Evolutionary conservation across 2,329 filamentous ascomycete species (phyloP), one percentile per base, ranked within the genome.

Genomic region (Diaporthe sp.): DNA sequence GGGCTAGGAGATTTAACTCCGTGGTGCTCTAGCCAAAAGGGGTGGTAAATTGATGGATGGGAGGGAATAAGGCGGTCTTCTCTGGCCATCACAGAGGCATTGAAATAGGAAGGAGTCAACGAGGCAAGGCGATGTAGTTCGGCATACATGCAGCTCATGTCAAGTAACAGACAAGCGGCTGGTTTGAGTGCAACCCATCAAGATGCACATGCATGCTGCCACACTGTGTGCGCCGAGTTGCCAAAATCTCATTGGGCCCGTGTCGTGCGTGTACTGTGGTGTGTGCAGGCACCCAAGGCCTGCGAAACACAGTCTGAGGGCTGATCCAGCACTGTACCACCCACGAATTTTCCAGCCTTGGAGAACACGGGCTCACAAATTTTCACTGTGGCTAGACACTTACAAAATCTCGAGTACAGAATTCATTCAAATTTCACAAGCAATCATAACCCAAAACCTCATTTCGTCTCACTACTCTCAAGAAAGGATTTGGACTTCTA

Each of bases 321-420:
- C 30, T 22, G 22, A 39, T 10, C 19, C 5, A 4, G 12, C 63
- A 68, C 63, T 3, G 63, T 68, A 35, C n/a, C n/a, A 1, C n/a
- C 15, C 5, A 35, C 3, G 22, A 27, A 66, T 27, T 68, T 63
- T 53, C 27, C 30, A 39, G n/a, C 32, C 47, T 53, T 37, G 22
- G n/a, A 22, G 6, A 68, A 39, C 32, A 53, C 61, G 47, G 30
- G 63, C 32, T 68, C 63, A 39, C 32, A 68, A 68, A 68, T 68
- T 68, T 68, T 68, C 63, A 68, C 63, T 51, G 47, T 53, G 32
- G 63, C n/a, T 37, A 39, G 44, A 53, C 15, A 68, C 47, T 68
- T 68, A 53, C 44, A 68, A 51, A 51, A 66, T 37, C 44, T 25
- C 63, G 51, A 6, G n/a, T 53, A 53, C n/a, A 32, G 12, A 51